These are phyloP conservation scores for Salicornia ramosissima DNA, from an alignment of 148 eudicot species.

Conservation along the genomic window DNA sequence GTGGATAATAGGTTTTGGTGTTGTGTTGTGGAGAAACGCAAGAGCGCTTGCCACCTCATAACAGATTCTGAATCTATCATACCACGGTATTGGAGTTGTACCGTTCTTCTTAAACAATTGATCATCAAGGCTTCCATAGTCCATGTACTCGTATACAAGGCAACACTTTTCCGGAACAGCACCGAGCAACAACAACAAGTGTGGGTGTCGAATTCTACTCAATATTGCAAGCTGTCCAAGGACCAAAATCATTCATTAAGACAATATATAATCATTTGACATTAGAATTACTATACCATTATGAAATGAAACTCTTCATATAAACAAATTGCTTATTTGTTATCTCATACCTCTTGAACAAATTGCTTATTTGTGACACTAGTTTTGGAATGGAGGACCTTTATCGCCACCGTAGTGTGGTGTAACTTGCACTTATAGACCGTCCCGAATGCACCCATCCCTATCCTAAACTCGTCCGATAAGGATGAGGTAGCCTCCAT, in stretches of 20 bases:
- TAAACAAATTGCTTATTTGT: background rate
- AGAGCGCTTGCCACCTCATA: slow-evolving; percentile 92
- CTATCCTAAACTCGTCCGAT: slow-evolving; percentile 59
- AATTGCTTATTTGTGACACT: slow-evolving; percentile 64
- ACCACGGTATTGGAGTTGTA: slow-evolving; percentile 70
- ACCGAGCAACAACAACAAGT: slow-evolving; percentile 78
- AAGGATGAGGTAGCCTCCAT: slow-evolving; percentile 69
- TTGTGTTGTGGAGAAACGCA: slow-evolving; percentile 75
- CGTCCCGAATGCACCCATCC: slow-evolving; percentile 79
- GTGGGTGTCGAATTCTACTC: slow-evolving; percentile 82
- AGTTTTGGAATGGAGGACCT: slow-evolving; percentile 66
- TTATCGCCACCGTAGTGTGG: slow-evolving; percentile 79
- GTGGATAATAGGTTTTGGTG: slow-evolving; percentile 78
- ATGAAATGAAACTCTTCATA: background rate
- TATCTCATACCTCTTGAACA: slow-evolving; percentile 69
- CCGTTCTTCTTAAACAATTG: slow-evolving; percentile 43
- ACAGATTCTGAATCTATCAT: slow-evolving; percentile 68
- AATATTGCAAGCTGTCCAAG: slow-evolving; percentile 68
- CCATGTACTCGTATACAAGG: slow-evolving; percentile 95
- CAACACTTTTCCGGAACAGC: slow-evolving; percentile 73
- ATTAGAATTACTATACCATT: background rate
- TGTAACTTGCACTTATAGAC: slow-evolving; percentile 83
- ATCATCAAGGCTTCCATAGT: slow-evolving; percentile 82
- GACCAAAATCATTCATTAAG: slow-evolving; percentile 8
- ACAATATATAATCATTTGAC: background rate